These are phyloP conservation scores for Mortierella sp. DNA, from an alignment of 371 early-diverging fungal genomes.

Conservation along the genomic window DNA sequence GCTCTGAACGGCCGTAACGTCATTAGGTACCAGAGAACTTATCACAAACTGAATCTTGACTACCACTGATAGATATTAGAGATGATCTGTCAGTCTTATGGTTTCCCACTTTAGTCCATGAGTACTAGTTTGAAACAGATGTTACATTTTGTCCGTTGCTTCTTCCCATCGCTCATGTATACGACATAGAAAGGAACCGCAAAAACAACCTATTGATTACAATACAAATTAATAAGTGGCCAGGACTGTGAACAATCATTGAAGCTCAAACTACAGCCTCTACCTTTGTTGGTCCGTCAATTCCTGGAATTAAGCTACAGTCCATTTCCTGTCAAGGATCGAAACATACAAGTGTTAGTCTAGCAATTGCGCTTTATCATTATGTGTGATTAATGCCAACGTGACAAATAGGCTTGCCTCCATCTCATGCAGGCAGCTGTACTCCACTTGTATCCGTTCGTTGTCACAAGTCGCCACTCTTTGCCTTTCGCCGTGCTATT, in stretches of 20 bases:
- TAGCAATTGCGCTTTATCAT: neutral
- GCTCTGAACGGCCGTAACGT: slow-evolving; percentile 35
- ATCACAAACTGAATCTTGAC: slow-evolving; percentile 50
- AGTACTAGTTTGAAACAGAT: neutral
- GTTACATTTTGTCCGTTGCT: slow-evolving; percentile 33
- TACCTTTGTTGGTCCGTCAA: slow-evolving; percentile 52
- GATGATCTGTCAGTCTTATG: neutral
- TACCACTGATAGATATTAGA: slow-evolving; percentile 4
- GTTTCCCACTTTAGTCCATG: no score
- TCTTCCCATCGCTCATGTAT: slow-evolving; percentile 15
- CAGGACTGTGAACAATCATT: neutral
- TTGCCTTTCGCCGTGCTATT: slow-evolving; percentile 44
- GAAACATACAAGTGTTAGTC: neutral
- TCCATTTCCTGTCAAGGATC: slow-evolving; percentile 42
- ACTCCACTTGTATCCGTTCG: slow-evolving; percentile 54
- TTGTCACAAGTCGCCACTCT: slow-evolving; percentile 40
- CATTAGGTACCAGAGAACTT: slow-evolving; percentile 41
- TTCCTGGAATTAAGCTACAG: slow-evolving; percentile 41
- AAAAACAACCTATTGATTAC: slow-evolving; percentile 33
- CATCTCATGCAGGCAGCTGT: slow-evolving; percentile 36
- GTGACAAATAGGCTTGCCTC: slow-evolving; percentile 12
- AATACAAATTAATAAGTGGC: neutral
- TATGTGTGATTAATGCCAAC: neutral
- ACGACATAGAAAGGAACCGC: slow-evolving; percentile 41
- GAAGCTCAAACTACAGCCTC: neutral